Evolutionary conservation across 2,329 filamentous ascomycete species (phyloP), one percentile per base, ranked within the genome.

Genomic region (Lasiodiplodia citricola): DNA sequence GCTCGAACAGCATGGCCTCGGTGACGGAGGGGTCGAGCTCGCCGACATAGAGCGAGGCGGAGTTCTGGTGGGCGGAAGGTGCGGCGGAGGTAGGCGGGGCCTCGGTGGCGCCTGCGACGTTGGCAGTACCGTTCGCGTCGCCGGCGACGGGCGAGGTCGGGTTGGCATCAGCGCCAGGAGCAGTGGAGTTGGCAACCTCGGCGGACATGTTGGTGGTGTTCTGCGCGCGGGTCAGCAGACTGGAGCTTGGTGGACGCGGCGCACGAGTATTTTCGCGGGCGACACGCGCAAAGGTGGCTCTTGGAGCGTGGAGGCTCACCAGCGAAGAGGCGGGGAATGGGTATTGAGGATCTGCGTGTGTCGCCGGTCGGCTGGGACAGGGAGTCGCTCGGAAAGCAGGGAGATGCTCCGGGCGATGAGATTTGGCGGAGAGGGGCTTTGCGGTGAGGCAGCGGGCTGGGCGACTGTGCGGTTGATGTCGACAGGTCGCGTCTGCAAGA

Each of bases 1-100:
- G 92, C 90, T 99, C 96, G 84, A 98, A 99, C 79, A 99, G 94
- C 96, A 99, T 99, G 75, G 96, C 96, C 88, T 99, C 96, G 73
- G 96, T 99, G 82, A 99, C 96, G 71, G 93, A 96, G 76, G 93
- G 90, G 83, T 99, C 96, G 77, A 99, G 93, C 87, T 99, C 96
- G 82, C 96, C 96, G 75, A 99, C 96, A 82, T 99, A 99, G 81
- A 99, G 93, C 70, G 96, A 99, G 73, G 96, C 96, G 66, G 96
- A 98, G 83, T 96, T 95, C 81, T 93, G 92, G 79, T 94, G 92
- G 80, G 92, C 92, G 76, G 88, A 88, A 74, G 93, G 90, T 70
- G 85, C 84, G 72, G 88, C 85, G 72, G 93, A 91, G 83, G 85
- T 89, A 74, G 91, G 91, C 70, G 92, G 87, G 75, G 85, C 88